Percentiles rank a stretch among this genome's conserved stretches.
Conservation (phyloP, 2,329 filamentous ascomycete genomes). For the Beauveria pseudobassiana region DNA sequence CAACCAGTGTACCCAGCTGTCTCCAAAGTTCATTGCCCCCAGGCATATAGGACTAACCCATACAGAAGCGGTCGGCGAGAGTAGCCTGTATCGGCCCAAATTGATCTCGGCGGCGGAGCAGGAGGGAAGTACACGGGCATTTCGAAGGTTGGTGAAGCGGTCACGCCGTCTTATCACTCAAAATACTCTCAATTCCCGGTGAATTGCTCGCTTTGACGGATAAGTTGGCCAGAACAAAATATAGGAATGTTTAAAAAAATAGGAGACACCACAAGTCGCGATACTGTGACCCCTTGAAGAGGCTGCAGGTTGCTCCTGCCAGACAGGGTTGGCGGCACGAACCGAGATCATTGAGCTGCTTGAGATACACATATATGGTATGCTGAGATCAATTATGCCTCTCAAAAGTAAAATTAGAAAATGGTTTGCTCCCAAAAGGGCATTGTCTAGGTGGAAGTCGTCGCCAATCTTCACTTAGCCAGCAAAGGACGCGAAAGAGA, state of each 20-base stretch:
- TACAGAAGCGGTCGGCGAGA: slow-evolving; percentile 57
- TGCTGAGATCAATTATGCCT: no score
- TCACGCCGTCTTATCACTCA: neutral
- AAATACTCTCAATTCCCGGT: neutral
- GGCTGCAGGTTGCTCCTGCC: neutral
- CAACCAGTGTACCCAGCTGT: slow-evolving; percentile 47
- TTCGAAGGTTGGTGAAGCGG: neutral
- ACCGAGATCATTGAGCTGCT: no score
- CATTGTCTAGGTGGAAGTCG: no score
- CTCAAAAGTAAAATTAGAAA: no score
- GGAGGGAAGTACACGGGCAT: slow-evolving; percentile 18
- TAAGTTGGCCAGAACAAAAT: neutral
- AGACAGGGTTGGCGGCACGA: no score
- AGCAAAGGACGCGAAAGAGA: no score
- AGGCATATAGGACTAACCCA: slow-evolving; percentile 61
- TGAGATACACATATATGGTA: no score
- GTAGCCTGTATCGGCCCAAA: slow-evolving; percentile 56
- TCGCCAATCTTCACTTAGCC: no score
- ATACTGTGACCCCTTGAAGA: no score
- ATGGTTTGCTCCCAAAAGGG: no score
- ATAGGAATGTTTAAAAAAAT: no score
- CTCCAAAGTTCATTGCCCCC: slow-evolving; percentile 58
- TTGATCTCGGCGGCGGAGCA: slow-evolving; percentile 48
- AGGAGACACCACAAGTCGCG: neutral
- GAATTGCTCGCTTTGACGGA: neutral